These are phyloP conservation scores for Gnaphalium uliginosum DNA, from an alignment of 129 eudicot genomes.

Conservation along the genomic window DNA sequence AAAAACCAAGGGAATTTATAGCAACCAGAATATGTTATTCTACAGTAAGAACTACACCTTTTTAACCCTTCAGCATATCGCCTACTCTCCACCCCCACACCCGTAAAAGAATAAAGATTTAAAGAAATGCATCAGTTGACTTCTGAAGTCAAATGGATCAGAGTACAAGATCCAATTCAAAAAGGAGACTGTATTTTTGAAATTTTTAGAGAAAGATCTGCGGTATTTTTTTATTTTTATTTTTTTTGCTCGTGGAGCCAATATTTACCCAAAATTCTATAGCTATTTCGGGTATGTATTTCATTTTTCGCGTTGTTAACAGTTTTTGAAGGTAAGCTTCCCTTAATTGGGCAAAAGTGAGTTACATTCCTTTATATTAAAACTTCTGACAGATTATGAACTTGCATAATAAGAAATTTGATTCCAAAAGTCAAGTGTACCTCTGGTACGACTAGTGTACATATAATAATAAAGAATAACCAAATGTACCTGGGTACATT, in stretches of 20 bases:
- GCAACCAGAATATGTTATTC: slow-evolving; percentile 13
- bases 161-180: neutral
- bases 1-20: neutral
- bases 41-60: slow-evolving; percentile 13
- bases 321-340: too few relatives aligned
- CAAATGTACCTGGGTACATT: slow-evolving; percentile 63
- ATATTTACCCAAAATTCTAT: too few relatives aligned
- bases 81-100: slow-evolving; percentile 16
- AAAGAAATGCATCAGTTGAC: neutral
- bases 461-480: neutral
- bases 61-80: slow-evolving; percentile 1
- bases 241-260: too few relatives aligned
- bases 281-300: too few relatives aligned
- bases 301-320: too few relatives aligned
- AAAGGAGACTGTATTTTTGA: neutral
- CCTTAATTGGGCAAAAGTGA: too few relatives aligned
- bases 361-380: too few relatives aligned
- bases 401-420: neutral
- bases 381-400: too few relatives aligned
- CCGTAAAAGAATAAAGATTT: neutral
- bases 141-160: slow-evolving; percentile 17
- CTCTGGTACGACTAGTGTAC: neutral
- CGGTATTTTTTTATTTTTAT: too few relatives aligned
- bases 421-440: neutral
- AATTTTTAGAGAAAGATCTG: neutral